Evolutionary conservation across 139 green algal species (phyloP).

Genomic region (Asterochloris erici): DNA sequence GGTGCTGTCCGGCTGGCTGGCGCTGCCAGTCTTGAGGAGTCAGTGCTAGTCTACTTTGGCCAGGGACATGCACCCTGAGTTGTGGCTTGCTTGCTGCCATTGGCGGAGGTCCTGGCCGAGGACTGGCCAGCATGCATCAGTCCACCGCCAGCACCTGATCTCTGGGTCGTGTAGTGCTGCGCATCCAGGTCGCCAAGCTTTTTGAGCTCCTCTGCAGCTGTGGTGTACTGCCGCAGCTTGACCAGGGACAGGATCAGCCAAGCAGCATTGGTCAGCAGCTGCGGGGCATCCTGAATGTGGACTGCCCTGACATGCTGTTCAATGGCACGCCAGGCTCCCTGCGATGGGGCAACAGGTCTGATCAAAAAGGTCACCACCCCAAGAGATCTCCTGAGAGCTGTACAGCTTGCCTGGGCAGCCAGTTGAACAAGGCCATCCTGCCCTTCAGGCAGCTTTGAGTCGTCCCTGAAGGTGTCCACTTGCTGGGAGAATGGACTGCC

Average conservation of each 20-base stretch:
- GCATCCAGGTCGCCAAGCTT: constrained; percentile 10
- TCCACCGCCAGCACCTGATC: no score
- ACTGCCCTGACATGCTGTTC: constrained; percentile 8
- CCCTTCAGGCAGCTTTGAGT: neutral
- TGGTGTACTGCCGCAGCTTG: constrained; percentile 18
- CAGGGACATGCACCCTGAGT: neutral
- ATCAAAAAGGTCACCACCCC: neutral
- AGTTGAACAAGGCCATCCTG: neutral
- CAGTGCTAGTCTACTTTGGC: no score
- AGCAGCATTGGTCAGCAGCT: constrained; percentile 14
- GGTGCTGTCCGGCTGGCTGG: no score
- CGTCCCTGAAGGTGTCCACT: no score
- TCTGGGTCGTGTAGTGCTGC: neutral
- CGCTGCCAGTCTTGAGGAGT: no score
- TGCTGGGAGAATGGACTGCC: no score
- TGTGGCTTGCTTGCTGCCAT: neutral
- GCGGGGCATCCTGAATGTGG: neutral
- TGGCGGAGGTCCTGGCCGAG: neutral
- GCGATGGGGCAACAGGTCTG: neutral
- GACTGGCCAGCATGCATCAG: no score
- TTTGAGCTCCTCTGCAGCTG: constrained; percentile 11
- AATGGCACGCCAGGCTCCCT: constrained; percentile 20
- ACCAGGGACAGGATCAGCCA: constrained; percentile 14
- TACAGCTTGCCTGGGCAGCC: neutral
- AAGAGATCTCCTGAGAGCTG: neutral